These are phyloP conservation scores for Atkinsonella hypoxylon DNA, from an alignment of 2,329 filamentous ascomycete species.

Conservation along the genomic window DNA sequence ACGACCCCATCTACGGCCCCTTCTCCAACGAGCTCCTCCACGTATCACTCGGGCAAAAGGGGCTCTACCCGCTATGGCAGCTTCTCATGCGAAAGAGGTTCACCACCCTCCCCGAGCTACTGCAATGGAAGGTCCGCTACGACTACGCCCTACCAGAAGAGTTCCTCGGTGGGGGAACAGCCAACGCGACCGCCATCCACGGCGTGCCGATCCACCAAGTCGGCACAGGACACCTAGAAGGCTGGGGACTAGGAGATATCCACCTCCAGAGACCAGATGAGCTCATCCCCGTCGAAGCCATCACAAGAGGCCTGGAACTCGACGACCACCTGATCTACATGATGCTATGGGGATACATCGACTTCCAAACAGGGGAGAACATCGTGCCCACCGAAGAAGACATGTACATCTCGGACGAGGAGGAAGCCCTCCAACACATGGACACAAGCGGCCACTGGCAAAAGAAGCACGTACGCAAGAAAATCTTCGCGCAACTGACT, in stretches of 20 bases:
- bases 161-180: slow-evolving; percentile 11
- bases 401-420: slow-evolving; percentile 39
- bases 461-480: slow-evolving; percentile 32
- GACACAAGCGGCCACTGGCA: slow-evolving; percentile 29
- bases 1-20: slow-evolving; percentile 46
- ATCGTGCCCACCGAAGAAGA: slow-evolving; percentile 37
- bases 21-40: slow-evolving; percentile 38
- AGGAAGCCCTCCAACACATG: slow-evolving; percentile 19
- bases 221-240: slow-evolving; percentile 41
- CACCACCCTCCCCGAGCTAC: slow-evolving; percentile 34
- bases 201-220: slow-evolving; percentile 41
- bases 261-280: slow-evolving; percentile 46
- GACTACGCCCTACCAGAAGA: slow-evolving; percentile 31
- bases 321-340: slow-evolving; percentile 42
- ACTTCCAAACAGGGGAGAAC: slow-evolving; percentile 38
- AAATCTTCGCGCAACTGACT: slow-evolving; percentile 27
- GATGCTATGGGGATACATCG: slow-evolving; percentile 50
- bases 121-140: slow-evolving; percentile 48
- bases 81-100: slow-evolving; percentile 46
- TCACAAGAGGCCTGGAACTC: slow-evolving; percentile 39
- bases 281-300: slow-evolving; percentile 43
- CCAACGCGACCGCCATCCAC: slow-evolving; percentile 24
- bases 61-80: slow-evolving; percentile 43
- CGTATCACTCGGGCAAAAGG: slow-evolving; percentile 47
- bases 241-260: slow-evolving; percentile 36